phyloP scores from a whole-genome alignment of 805 yeast species.

The Barnettozyma vustinii region DNA sequence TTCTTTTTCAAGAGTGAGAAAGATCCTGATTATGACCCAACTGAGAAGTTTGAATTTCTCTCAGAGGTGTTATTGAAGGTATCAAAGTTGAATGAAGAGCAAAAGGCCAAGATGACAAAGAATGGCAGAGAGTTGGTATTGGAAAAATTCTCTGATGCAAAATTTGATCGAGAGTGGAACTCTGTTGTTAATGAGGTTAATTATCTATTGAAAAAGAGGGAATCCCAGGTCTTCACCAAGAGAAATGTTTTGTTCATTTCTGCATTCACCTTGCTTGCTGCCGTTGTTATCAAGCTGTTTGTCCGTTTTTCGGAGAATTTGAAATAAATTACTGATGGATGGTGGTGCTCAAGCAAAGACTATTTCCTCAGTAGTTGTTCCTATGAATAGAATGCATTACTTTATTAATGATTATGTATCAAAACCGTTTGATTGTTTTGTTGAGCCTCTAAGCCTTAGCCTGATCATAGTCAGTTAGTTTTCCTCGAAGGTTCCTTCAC shows the following conservation, averaged over 20 bases:
- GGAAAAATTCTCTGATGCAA: constrained; percentile 56
- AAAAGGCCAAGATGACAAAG: constrained; percentile 36
- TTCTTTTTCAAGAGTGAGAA: constrained; percentile 64
- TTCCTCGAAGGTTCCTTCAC: neutral
- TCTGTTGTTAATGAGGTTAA: constrained; percentile 15
- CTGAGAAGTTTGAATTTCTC: constrained; percentile 40
- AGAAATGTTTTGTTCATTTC: constrained; percentile 2
- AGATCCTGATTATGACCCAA: constrained; percentile 63
- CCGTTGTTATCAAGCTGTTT: neutral
- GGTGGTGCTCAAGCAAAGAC: neutral
- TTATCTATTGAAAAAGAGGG: neutral
- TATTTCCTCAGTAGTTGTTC: neutral
- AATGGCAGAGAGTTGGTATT: constrained; percentile 41
- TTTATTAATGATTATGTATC: neutral
- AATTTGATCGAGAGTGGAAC: constrained; percentile 55
- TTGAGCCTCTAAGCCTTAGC: neutral
- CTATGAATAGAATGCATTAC: neutral
- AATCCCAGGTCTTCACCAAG: neutral
- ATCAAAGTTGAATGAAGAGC: constrained; percentile 32
- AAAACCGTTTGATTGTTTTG: neutral
- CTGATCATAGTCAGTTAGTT: neutral
- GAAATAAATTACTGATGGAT: too few relatives aligned
- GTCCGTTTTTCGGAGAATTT: neutral
- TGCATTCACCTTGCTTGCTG: neutral
- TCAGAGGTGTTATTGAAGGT: constrained; percentile 42